Percentiles rank a stretch among this genome's conserved stretches.
phyloP scores from a whole-genome alignment of 495 filamentous ascomycete genomes.

The Daldinia loculata region DNA sequence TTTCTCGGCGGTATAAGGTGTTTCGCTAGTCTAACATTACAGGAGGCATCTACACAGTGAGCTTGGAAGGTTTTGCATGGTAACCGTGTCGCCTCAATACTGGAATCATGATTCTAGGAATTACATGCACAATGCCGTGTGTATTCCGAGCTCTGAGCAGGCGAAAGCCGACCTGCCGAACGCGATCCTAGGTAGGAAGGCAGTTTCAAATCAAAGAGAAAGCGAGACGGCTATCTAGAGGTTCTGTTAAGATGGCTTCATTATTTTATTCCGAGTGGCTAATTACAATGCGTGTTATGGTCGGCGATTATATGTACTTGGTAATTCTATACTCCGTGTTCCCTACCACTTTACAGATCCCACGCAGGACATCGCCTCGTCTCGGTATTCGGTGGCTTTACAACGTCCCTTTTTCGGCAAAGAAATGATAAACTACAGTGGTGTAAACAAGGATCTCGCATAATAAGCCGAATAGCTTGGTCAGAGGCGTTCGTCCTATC shows the following conservation, averaged over 20 bases:
- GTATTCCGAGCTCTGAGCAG: constrained; percentile 13
- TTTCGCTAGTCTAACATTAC: constrained; percentile 21
- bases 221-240: neutral
- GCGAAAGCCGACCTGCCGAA: constrained; percentile 21
- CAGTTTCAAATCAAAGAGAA: neutral
- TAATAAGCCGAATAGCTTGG: neutral
- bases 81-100: neutral
- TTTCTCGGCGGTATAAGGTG: constrained; percentile 24
- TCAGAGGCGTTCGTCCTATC: neutral
- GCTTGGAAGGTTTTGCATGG: neutral
- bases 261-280: neutral
- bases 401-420: no score
- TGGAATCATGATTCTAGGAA: neutral
- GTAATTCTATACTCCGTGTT: neutral
- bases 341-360: neutral
- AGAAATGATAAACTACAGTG: neutral
- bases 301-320: constrained; percentile 8
- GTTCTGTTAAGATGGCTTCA: constrained; percentile 1
- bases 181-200: constrained; percentile 21
- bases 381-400: neutral
- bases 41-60: constrained; percentile 1
- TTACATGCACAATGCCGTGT: constrained; percentile 9
- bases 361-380: neutral
- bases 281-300: neutral
- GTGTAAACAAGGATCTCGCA: constrained; percentile 8